These are phyloP conservation scores for Neohortaea acidophila DNA, from an alignment of 495 filamentous ascomycete genomes.

Conservation along the genomic window DNA sequence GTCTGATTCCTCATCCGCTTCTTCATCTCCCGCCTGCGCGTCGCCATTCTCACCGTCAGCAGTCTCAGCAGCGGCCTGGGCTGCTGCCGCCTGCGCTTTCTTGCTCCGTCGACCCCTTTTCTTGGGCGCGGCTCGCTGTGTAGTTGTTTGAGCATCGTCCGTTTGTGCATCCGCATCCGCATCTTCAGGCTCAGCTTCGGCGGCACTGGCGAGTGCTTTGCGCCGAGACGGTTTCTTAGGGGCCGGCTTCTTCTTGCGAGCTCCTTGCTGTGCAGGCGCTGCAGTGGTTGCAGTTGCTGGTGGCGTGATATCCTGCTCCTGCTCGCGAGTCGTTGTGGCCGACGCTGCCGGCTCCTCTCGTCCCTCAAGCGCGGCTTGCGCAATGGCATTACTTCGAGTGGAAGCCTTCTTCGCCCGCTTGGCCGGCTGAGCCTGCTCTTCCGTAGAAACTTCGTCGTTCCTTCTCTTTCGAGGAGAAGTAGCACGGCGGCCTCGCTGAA, in stretches of 20 bases:
- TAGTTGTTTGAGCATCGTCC: background rate
- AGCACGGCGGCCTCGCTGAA: no score
- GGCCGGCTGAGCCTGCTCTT: background rate
- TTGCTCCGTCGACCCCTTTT: conserved; percentile 15
- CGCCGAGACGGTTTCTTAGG: no score
- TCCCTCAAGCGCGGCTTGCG: conserved; percentile 5
- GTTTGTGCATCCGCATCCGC: background rate
- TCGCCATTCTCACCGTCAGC: conserved; percentile 4
- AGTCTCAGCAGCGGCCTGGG: background rate
- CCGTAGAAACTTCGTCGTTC: background rate
- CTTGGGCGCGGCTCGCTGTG: background rate
- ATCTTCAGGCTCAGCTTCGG: background rate
- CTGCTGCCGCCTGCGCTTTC: background rate
- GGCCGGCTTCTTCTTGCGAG: no score
- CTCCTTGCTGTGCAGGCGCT: no score
- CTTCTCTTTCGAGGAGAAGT: no score
- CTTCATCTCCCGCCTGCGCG: conserved; percentile 16
- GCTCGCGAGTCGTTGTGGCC: background rate
- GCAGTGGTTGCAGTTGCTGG: background rate
- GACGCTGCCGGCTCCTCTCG: background rate
- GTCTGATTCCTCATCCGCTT: conserved; percentile 34
- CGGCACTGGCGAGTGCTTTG: no score
- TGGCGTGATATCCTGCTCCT: background rate
- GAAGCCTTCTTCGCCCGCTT: conserved; percentile 10
- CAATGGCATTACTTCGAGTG: conserved; percentile 3